Evolutionary conservation across 352 stramenopile species (phyloP).

Genomic region (Globisporangium lucens): DNA sequence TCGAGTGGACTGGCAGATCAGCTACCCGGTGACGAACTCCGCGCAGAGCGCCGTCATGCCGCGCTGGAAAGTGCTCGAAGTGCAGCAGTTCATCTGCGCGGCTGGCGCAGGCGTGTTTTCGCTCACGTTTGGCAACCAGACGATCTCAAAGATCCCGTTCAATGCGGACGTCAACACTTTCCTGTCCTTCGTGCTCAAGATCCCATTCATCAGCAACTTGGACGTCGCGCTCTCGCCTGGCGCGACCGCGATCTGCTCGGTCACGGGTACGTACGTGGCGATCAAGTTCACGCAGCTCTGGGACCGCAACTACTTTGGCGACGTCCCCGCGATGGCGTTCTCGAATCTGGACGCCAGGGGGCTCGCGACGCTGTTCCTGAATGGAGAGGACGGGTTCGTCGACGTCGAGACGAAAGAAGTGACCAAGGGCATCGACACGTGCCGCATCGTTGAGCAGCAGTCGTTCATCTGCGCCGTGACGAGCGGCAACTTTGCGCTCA

Average conservation of each 20-base stretch:
- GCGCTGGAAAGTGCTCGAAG: conserved; percentile 57
- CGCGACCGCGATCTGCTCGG: conserved; percentile 43
- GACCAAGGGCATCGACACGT: conserved; percentile 70
- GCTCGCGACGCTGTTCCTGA: conserved; percentile 41
- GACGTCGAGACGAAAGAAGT: conserved; percentile 65
- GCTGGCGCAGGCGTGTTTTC: conserved; percentile 56
- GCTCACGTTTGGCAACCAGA: conserved; percentile 53
- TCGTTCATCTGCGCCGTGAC: conserved; percentile 59
- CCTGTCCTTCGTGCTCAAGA: conserved; percentile 28
- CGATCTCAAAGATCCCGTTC: conserved; percentile 53
- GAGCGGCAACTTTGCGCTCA: conserved; percentile 63
- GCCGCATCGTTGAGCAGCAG: conserved; percentile 58
- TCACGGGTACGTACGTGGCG: conserved; percentile 57
- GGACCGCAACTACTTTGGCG: conserved; percentile 46
- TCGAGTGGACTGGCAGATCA: conserved; percentile 47
- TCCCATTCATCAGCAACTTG: conserved; percentile 47
- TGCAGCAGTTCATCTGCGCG: conserved; percentile 79
- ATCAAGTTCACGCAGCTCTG: conserved; percentile 53
- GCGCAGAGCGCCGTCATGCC: conserved; percentile 50
- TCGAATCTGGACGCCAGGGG: conserved; percentile 51
- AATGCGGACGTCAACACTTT: conserved; percentile 61
- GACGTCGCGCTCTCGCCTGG: conserved; percentile 40
- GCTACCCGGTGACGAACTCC: conserved; percentile 41
- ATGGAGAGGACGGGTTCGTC: conserved; percentile 49
- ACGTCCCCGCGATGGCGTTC: conserved; percentile 62